Conservation (phyloP, 805 yeast genomes). For the Yamadazyma phyllophila region DNA sequence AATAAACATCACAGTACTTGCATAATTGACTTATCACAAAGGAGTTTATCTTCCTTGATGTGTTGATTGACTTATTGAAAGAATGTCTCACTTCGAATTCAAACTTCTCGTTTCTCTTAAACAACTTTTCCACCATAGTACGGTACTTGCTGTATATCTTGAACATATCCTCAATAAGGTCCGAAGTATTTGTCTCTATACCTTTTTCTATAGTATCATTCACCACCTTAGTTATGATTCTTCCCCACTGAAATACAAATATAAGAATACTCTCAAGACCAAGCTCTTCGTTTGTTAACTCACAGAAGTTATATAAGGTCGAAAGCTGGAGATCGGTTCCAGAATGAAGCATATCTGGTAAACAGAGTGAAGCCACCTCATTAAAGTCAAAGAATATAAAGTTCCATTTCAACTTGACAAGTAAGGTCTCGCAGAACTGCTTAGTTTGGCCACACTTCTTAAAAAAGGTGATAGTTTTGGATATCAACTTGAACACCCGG, state of each 20-base stretch:
- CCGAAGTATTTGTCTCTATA: neutral
- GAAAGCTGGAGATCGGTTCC: constrained; percentile 15
- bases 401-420: constrained; percentile 27
- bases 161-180: neutral
- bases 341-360: constrained; percentile 19
- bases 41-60: constrained; percentile 13
- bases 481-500: constrained; percentile 12
- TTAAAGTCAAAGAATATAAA: constrained; percentile 28
- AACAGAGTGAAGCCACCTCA: constrained; percentile 16
- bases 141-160: neutral
- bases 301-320: constrained; percentile 20
- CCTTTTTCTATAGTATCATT: neutral
- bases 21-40: constrained; percentile 23
- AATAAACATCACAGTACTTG: constrained; percentile 30
- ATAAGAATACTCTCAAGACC: constrained; percentile 20
- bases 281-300: constrained; percentile 17
- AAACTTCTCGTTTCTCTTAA: constrained; percentile 18
- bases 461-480: constrained; percentile 19
- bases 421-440: constrained; percentile 18
- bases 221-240: constrained; percentile 7
- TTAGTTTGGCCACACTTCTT: constrained; percentile 19
- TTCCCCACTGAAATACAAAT: constrained; percentile 28
- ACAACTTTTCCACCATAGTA: neutral
- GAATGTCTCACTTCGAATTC: constrained; percentile 33
- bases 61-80: constrained; percentile 19